Evolutionary conservation across 2,329 filamentous ascomycete genomes (phyloP), one percentile per base, ranked within the genome.

Genomic region (Clarireedia homoeocarpa): DNA sequence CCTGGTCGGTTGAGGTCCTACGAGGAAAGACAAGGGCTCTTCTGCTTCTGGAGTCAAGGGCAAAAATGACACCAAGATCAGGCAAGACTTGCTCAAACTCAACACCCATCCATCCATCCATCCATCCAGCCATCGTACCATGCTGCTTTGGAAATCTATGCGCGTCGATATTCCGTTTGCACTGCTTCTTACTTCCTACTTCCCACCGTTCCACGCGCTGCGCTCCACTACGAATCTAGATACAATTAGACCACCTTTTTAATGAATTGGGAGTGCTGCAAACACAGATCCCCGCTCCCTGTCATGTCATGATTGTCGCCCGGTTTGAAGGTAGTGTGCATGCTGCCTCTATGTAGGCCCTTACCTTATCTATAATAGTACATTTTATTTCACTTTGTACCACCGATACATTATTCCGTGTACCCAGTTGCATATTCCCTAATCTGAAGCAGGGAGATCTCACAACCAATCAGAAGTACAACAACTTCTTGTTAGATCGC

Each of bases 161-260:
- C 52, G 38, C 48, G 38, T 49, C 9, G 23, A 40, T 27, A 48
- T 39, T 48, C n/a, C 48, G 44, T 24, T 46, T 54, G 52, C 52
- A 49, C 44, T 24, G 52, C 42, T 42, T 10, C 46, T 55, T 51
- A 38, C 53, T 30, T 24, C 44, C 42, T 42, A 6, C 46, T 55
- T 51, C 38, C 53, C 53, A 55, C 40, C 14, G 53, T 55, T 51
- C 53, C 53, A 55, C 53, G 39, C 53, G 48, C 53, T 45, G 48
- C 53, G 48, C 53, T 55, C 53, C 53, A 55, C 48, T 48, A 49
- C 30, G n/a, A 38, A 50, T 40, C 36, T 42, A 36, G 17, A n/a
- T 44, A 52, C 38, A 45, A 51, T 36, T 34, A 34, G 23, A 51
- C 47, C 39, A 24, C 48, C 48, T 46, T 23, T 23, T 38, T 36